phyloP scores from a whole-genome alignment of 345 rosid species.

The Hirschfeldia incana region DNA sequence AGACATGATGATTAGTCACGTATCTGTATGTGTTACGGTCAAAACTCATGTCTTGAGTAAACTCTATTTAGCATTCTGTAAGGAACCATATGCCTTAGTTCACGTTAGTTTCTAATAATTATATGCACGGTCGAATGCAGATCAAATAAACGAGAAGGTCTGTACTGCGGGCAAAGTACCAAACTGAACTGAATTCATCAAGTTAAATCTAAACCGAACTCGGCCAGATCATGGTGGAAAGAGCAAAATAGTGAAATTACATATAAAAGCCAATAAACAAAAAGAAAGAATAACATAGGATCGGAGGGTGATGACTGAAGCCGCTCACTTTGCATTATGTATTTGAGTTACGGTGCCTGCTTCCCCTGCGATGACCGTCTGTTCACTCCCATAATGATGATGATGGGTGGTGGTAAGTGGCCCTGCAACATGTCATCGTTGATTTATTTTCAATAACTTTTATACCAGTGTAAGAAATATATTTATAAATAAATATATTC shows the following conservation, averaged over 20 bases:
- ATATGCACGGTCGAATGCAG: no score
- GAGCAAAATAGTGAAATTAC: neutral
- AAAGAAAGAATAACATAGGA: neutral
- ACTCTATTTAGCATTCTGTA: neutral
- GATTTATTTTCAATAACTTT: neutral
- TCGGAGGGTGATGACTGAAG: constrained; percentile 7
- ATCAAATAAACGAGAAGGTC: neutral
- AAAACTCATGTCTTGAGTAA: neutral
- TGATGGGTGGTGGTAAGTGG: constrained; percentile 7
- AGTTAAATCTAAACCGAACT: neutral
- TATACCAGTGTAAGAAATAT: no score
- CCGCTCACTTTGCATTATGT: neutral
- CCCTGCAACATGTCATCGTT: neutral
- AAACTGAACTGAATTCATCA: neutral
- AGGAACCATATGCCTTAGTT: no score
- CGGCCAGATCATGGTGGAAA: neutral
- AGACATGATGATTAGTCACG: neutral
- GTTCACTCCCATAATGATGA: constrained; percentile 12
- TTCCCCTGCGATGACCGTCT: neutral
- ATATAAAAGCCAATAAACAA: neutral
- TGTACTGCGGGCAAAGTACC: no score
- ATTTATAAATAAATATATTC: no score
- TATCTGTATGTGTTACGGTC: neutral
- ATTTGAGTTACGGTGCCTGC: neutral
- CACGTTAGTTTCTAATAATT: no score